Percentiles rank a stretch among this genome's conserved stretches.
phyloP scores from a whole-genome alignment of 805 yeast genomes.

The Candida saitoana region DNA sequence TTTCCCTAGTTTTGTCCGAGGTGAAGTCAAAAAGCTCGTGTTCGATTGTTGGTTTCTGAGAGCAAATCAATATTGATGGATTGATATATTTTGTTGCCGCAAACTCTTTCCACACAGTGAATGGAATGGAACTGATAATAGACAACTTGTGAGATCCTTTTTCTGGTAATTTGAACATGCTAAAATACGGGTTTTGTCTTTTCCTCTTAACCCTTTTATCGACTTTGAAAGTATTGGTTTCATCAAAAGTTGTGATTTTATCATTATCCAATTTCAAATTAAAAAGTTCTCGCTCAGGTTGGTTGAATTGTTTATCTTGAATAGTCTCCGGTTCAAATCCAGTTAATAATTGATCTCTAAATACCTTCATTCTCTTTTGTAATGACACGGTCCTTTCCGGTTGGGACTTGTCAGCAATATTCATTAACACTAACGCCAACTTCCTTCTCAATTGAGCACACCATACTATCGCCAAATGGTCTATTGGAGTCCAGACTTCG shows the following conservation, averaged over 20 bases:
- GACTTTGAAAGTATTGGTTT: background rate
- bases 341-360: constrained; percentile 44
- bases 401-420: constrained; percentile 48
- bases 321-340: constrained; percentile 49
- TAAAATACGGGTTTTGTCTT: background rate
- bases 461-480: constrained; percentile 95
- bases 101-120: constrained; percentile 9
- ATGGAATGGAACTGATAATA: constrained; percentile 1
- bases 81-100: constrained; percentile 8
- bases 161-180: constrained; percentile 1
- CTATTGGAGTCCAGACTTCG: constrained; percentile 88
- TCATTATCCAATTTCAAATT: constrained; percentile 16
- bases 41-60: constrained; percentile 7
- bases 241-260: constrained; percentile 12
- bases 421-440: constrained; percentile 56
- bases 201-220: background rate
- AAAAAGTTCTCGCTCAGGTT: constrained; percentile 5
- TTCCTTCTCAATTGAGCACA: constrained; percentile 78
- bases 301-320: constrained; percentile 9
- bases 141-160: constrained; percentile 1
- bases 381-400: constrained; percentile 51
- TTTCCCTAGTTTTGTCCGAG: constrained; percentile 28
- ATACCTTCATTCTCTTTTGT: constrained; percentile 52
- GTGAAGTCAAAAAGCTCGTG: constrained; percentile 33
- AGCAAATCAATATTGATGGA: constrained; percentile 20